Base-by-base conservation (phyloP, 345 rosid genomes). In the Pistacia vera region DNA sequence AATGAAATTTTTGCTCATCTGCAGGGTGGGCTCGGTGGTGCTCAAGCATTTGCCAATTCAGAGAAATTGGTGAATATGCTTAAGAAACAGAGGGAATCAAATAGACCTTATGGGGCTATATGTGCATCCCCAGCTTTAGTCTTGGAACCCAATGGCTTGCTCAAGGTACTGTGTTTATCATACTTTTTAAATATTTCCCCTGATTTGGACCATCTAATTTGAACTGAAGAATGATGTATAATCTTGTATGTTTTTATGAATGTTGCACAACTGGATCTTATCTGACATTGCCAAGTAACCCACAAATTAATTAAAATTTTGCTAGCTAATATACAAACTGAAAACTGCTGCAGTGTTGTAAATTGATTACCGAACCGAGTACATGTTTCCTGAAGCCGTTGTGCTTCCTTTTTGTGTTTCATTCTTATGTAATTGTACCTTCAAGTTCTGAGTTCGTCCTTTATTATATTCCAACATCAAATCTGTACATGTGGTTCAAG, bases 81-180 rank as follows among this genome's bases (percentile, higher is more conserved):
- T 52, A 90, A 92, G 86, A 90, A 81, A 84, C 99, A 93, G 74
- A 83, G 78, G 62, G 97, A 90, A 74, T 81, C 91, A 67, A 90
- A 89, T 84, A 85, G 79, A 81, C 97, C 93, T 20, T 96, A 96
- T 74, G 98, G 94, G 72, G 98, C 97, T n/a, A 90, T 92, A 44
- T 96, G 99, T 84, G 97, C 98, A 13, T 92, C 99, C 72, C 98
- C 99, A 73, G 97, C 98, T 74, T 76, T 93, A 69, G 97, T 93
- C 71, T 85, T 96, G 62, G 98, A 91, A 83, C 90, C 97, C 68
- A 89, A 93, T 82, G 98, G 97, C 71, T 85, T 96, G 70, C 93
- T 96, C 62, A 88, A 92, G 99, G 99, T 93, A 85, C 73, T 36
- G 8, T 30, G 38, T 73, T 59, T 8, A 72, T 59, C n/a, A 25